Base-by-base conservation (phyloP, 345 rosid species). In the Salix dunnii region DNA sequence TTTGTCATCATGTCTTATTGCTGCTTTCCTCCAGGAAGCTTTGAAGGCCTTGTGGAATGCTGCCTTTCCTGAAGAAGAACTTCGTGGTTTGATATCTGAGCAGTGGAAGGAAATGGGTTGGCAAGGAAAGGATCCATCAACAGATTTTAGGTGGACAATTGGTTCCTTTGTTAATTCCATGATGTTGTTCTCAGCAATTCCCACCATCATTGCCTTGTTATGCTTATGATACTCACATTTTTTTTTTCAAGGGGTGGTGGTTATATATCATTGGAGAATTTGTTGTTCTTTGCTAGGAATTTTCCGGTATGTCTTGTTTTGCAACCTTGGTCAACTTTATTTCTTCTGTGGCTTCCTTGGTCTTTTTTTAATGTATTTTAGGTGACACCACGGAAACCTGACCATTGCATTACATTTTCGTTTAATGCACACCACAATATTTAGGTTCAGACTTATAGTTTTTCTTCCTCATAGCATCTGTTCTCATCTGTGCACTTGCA, bases 51-150 rank as follows among this genome's bases (percentile, higher is more conserved):
- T 96, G 35, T 96, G 99, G 99, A 87, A 82, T 80, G 96, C 88
- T 83, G 81, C 99, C 53, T 96, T 92, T 87, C 98, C 98, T 58
- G 93, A 88, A 73, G 98, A 94, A 84, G 93, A 96, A 85, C 97
- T 96, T 70, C 80, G 64, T 70, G 91, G 92, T 73, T 79, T 96
- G 75, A 88, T 94, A 87, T 91, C 99, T 77, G 99, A 96, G 85
- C 99, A 92, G 77, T 96, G 99, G 99, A 96, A 96, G 86, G 97
- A 92, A 89, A 96, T 96, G 99, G 99, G 99, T 67, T 96, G 99
- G 99, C 99, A 94, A 84, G 99, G 99, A 65, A 96, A 94, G 88
- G 99, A 96, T 82, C 99, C 99, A 40, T 94, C 99, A 53, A 94
- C 99, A 63, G 99, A 96, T 86, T 96, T 96, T 89, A 88, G 99